phyloP scores from a whole-genome alignment of 805 yeast species.

The Kazachstania psychrophila region DNA sequence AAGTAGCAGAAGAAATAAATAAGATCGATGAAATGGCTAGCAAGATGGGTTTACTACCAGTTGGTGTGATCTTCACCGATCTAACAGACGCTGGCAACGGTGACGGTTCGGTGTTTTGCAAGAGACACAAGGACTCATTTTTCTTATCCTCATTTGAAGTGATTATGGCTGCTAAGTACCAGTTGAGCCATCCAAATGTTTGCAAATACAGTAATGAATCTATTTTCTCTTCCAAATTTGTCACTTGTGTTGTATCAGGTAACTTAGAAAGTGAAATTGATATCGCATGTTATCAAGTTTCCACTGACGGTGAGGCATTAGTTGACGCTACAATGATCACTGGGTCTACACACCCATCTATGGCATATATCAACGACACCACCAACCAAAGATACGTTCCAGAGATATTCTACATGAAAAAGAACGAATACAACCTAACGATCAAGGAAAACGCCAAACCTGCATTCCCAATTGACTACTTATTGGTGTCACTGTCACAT shows the following conservation, averaged over 20 bases:
- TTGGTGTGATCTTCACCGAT: slow-evolving; percentile 87
- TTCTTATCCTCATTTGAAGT: slow-evolving; percentile 85
- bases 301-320: slow-evolving; percentile 78
- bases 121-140: slow-evolving; percentile 85
- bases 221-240: slow-evolving; percentile 75
- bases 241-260: slow-evolving; percentile 91
- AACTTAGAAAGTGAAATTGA: slow-evolving; percentile 82
- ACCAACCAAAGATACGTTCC: slow-evolving; percentile 78
- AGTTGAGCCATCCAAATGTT: slow-evolving; percentile 50
- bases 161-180: slow-evolving; percentile 72
- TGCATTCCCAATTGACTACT: slow-evolving; percentile 84
- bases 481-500: slow-evolving; percentile 79
- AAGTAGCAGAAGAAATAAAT: slow-evolving; percentile 33
- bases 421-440: slow-evolving; percentile 79
- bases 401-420: slow-evolving; percentile 75
- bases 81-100: slow-evolving; percentile 77
- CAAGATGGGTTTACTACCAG: slow-evolving; percentile 52
- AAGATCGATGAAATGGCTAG: slow-evolving; percentile 46
- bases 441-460: slow-evolving; percentile 88
- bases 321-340: slow-evolving; percentile 76
- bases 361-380: slow-evolving; percentile 72
- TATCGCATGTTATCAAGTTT: slow-evolving; percentile 81
- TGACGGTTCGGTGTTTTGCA: slow-evolving; percentile 84
- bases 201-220: slow-evolving; percentile 58
- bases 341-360: slow-evolving; percentile 85